Percentiles rank a stretch among this genome's conserved stretches.
Conservation (phyloP, 805 yeast species). For the Cyberlindnera mississippiensis region DNA sequence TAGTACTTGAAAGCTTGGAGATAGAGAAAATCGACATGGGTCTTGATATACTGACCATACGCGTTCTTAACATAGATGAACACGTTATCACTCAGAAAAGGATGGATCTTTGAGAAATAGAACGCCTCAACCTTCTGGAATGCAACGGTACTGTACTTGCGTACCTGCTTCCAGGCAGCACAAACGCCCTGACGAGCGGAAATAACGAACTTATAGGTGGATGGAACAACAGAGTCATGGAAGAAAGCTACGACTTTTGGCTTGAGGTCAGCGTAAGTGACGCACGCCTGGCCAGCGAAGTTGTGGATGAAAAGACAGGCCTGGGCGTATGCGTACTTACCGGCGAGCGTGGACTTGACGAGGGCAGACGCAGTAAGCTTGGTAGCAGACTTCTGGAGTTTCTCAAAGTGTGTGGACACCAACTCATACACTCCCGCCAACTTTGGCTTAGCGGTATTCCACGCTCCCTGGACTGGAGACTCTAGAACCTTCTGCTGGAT, state of each 20-base stretch:
- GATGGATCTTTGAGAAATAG: slow-evolving; percentile 9
- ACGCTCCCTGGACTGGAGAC: slow-evolving; percentile 9
- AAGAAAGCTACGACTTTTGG: slow-evolving; percentile 11
- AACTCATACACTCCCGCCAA: neutral
- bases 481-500: slow-evolving; percentile 3
- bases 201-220: neutral
- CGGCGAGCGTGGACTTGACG: slow-evolving; percentile 3
- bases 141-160: slow-evolving; percentile 3
- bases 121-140: slow-evolving; percentile 1
- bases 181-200: neutral
- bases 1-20: slow-evolving; percentile 13
- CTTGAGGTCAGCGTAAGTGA: slow-evolving; percentile 3
- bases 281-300: neutral
- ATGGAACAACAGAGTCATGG: slow-evolving; percentile 7
- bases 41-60: slow-evolving; percentile 11
- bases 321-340: slow-evolving; percentile 7
- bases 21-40: slow-evolving; percentile 3
- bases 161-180: neutral
- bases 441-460: slow-evolving; percentile 3
- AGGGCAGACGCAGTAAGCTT: slow-evolving; percentile 11
- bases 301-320: neutral
- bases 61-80: neutral
- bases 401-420: neutral
- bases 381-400: slow-evolving; percentile 3
- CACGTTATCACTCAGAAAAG: slow-evolving; percentile 4